Percentiles rank a stretch among this genome's conserved stretches.
phyloP scores from a whole-genome alignment of 2,329 filamentous ascomycete genomes.

The Teratosphaeria viscida region DNA sequence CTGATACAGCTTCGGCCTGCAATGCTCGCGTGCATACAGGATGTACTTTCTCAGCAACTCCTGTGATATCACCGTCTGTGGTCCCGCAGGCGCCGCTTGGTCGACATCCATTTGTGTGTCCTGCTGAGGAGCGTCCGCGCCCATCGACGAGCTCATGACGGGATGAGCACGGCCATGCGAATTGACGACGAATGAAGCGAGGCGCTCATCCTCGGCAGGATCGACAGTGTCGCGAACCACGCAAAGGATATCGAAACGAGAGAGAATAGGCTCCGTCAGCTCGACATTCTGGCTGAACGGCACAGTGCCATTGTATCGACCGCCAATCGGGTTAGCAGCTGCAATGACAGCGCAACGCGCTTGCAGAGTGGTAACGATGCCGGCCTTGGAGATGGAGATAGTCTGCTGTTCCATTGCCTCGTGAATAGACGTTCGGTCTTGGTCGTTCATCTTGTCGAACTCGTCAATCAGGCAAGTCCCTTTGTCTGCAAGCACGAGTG shows the following conservation, averaged over 20 bases:
- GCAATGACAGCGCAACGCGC: constrained; percentile 93
- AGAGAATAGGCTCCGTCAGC: constrained; percentile 91
- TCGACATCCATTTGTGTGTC: constrained; percentile 53
- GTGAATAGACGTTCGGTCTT: constrained; percentile 95
- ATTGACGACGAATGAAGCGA: constrained; percentile 89
- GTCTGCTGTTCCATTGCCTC: constrained; percentile 99
- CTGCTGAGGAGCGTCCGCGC: constrained; percentile 28
- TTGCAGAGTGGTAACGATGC: constrained; percentile 94
- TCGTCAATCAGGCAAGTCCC: constrained; percentile 96
- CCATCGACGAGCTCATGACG: constrained; percentile 28
- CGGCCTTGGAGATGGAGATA: constrained; percentile 96
- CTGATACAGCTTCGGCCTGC: constrained; percentile 85
- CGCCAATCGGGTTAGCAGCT: constrained; percentile 90
- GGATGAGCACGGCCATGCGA: constrained; percentile 89
- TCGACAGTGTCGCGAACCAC: constrained; percentile 95
- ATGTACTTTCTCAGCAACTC: constrained; percentile 93
- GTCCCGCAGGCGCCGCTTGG: constrained; percentile 29
- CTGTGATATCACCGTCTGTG: constrained; percentile 70
- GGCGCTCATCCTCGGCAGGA: constrained; percentile 78
- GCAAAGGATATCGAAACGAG: constrained; percentile 94
- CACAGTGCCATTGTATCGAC: constrained; percentile 91
- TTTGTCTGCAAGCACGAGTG: constrained; percentile 85
- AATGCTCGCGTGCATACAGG: constrained; percentile 82
- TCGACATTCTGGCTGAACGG: constrained; percentile 96
- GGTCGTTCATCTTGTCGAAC: constrained; percentile 99